phyloP scores from a whole-genome alignment of 1,284 basidiomycete genomes.

The Ustilago vetiveriae region DNA sequence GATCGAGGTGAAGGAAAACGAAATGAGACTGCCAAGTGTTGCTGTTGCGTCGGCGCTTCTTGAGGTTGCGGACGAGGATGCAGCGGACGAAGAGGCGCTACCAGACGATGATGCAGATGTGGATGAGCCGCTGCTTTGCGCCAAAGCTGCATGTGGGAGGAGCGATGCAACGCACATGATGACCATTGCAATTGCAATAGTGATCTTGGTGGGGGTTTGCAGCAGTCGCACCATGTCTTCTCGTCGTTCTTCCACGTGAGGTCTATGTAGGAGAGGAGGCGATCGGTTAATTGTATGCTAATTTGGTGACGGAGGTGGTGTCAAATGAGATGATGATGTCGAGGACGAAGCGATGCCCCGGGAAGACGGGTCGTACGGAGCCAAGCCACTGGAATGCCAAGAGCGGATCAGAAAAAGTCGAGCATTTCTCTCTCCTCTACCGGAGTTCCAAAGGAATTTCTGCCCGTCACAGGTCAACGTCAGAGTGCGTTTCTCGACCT shows the following conservation, averaged over 20 bases:
- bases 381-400: no score
- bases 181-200: not conserved
- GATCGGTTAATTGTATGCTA: no score
- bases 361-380: no score
- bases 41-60: conserved; percentile 33
- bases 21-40: conserved; percentile 29
- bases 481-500: no score
- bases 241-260: not conserved
- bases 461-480: no score
- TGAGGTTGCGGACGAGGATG: conserved; percentile 4
- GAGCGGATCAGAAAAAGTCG: no score
- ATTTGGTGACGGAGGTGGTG: no score
- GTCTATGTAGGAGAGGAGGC: not conserved
- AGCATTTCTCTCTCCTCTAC: no score
- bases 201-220: not conserved
- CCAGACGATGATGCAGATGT: conserved; percentile 1
- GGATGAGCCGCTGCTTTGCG: no score
- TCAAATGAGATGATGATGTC: no score
- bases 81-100: conserved; percentile 1
- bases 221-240: conserved; percentile 3
- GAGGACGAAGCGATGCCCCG: no score
- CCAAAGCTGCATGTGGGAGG: not conserved
- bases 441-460: no score
- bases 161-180: conserved; percentile 11
- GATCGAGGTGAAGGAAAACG: conserved; percentile 27